Base-by-base conservation (phyloP, 371 early-diverging fungal genomes). In the Amoeboaphelidium protococcarum region DNA sequence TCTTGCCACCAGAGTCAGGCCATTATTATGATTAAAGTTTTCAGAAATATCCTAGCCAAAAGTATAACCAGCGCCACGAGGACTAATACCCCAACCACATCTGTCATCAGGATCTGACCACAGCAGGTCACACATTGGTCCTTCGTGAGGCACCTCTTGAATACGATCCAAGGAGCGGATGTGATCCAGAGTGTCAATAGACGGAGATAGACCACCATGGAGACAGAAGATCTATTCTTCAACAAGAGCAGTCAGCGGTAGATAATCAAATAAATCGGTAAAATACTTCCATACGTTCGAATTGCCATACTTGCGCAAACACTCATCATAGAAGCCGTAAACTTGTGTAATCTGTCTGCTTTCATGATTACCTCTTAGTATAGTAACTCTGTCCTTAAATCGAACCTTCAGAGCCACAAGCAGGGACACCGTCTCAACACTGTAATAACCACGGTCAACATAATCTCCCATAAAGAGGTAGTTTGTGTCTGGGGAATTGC, bases 281-380 rank as follows among this genome's bases (percentile, higher is more conserved):
- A 95, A 98, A 53, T 75, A 72, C 59, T 87, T 90, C 99, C 99
- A 99, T 23, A 98, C 98, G 60, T 83, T 84, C 23, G 91, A 80
- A 54, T 82, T 90, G 41, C 94, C 96, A 57, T 97, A 98, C 65
- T 98, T 98, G 44, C 88, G 76, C 54, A 90, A 69, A 57, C 97
- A 96, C 69, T 99, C 99, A 64, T 98, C 98, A 67, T 95, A 98
- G 61, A 99, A 99, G 21, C 98, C 98, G 62, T 98, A 99, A 10
- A 97, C 96, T 67, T 98, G 91, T 2, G 98, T 98, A 54, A 99
- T 97, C 60, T 97, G 94, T 45, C 98, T 69, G 49, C 82, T 80
- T 62, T 98, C 98, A 65, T 99, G 99, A 67, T 99, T 99, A 45
- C 99, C 99, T 54, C 99, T 76, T 53, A 99, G 66, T 47, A 99